These are phyloP conservation scores for Blastobotrys capitulatus DNA, from an alignment of 1,139 yeast genomes.

Conservation along the genomic window DNA sequence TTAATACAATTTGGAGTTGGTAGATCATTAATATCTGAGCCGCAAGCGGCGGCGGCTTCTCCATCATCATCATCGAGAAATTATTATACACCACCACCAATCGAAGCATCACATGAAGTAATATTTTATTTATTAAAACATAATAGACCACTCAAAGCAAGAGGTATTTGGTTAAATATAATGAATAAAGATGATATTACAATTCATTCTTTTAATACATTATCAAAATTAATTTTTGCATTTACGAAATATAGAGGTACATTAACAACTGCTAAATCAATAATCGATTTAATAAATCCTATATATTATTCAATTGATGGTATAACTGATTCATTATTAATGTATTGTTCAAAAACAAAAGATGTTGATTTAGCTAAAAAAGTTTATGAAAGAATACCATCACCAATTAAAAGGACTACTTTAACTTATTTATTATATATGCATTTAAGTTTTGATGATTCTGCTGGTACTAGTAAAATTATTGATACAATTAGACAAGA, in stretches of 20 bases:
- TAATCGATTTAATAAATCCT: slow-evolving; percentile 28
- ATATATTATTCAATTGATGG: slow-evolving; percentile 21
- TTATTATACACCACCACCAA: too few relatives aligned
- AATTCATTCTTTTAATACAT: slow-evolving; percentile 14
- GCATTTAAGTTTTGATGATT: slow-evolving; percentile 38
- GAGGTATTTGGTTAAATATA: slow-evolving; percentile 17
- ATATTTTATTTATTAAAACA: background rate
- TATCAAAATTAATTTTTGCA: slow-evolving; percentile 18
- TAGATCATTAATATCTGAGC: too few relatives aligned
- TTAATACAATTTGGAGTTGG: background rate
- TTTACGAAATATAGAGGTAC: slow-evolving; percentile 21
- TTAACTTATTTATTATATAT: slow-evolving; percentile 38
- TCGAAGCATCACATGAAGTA: slow-evolving; percentile 1
- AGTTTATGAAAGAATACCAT: slow-evolving; percentile 19
- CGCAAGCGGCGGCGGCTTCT: background rate
- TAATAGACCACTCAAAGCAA: slow-evolving; percentile 12
- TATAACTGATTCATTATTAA: slow-evolving; percentile 24
- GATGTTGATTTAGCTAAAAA: slow-evolving; percentile 21
- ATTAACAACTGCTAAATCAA: slow-evolving; percentile 16
- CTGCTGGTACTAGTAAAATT: slow-evolving; percentile 39
- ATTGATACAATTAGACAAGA: slow-evolving; percentile 29
- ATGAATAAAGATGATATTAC: slow-evolving; percentile 13
- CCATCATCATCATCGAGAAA: too few relatives aligned
- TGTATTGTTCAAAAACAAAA: slow-evolving; percentile 22
- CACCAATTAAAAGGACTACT: slow-evolving; percentile 23